Evolutionary conservation across 2,329 filamentous ascomycete genomes (phyloP).

Genomic region (Venturia effusa): DNA sequence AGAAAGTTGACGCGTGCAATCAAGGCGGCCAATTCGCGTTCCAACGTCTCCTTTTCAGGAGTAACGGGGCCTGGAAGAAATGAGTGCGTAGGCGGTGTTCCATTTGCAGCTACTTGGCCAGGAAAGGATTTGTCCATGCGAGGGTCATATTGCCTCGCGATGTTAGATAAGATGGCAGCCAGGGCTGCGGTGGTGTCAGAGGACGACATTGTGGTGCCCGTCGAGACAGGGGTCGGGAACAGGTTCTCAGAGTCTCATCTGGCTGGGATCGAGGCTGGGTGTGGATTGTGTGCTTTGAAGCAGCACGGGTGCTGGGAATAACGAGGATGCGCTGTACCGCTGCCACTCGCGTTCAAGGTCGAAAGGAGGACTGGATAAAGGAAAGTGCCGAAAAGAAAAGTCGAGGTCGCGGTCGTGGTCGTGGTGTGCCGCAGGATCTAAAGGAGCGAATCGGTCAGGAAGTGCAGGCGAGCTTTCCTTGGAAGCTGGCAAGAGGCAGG

Average conservation of each 20-base stretch:
- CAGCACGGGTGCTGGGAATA: neutral
- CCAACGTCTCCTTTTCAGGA: slow-evolving; percentile 65
- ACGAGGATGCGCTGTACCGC: neutral
- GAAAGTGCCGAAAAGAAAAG: neutral
- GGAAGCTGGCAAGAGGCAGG: neutral
- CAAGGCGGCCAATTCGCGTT: slow-evolving; percentile 72
- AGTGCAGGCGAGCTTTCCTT: neutral
- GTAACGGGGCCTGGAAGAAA: slow-evolving; percentile 68
- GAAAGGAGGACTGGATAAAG: neutral
- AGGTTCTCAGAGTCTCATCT: neutral
- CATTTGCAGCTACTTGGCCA: slow-evolving; percentile 38
- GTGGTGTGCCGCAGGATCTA: neutral
- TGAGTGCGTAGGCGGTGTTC: slow-evolving; percentile 42
- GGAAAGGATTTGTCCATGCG: slow-evolving; percentile 32
- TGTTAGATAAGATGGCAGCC: slow-evolving; percentile 34
- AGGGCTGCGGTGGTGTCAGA: slow-evolving; percentile 26
- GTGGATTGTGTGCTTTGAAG: neutral
- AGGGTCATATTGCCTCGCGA: slow-evolving; percentile 37
- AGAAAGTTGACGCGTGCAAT: slow-evolving; percentile 68
- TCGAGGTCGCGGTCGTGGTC: neutral
- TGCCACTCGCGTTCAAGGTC: neutral
- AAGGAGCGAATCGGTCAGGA: neutral
- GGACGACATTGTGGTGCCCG: neutral
- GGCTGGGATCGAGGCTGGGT: neutral
- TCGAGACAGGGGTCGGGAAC: neutral